These are phyloP conservation scores for Heracleum sosnowskyi DNA, from an alignment of 129 eudicot genomes.

Conservation along the genomic window DNA sequence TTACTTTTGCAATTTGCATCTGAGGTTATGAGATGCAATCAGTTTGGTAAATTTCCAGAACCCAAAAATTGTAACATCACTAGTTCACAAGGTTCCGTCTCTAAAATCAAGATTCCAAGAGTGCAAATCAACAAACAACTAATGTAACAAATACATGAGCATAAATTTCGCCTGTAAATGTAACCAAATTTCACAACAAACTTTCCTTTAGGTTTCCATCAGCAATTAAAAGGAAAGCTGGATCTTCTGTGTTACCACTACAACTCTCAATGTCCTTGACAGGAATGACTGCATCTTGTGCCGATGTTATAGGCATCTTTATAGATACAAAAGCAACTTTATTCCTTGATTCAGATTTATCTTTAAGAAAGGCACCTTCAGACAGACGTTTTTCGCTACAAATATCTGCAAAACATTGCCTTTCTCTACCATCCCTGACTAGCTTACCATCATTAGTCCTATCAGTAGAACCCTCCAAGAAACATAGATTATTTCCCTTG, in stretches of 20 bases:
- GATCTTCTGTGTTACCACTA: not conserved
- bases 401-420: slow-evolving; percentile 16
- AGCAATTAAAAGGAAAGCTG: not conserved
- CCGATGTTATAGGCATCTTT: slow-evolving; percentile 37
- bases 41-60: not conserved
- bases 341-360: slow-evolving; percentile 19
- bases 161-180: not conserved
- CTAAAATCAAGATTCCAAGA: not conserved
- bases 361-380: not conserved
- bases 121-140: not conserved
- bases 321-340: slow-evolving; percentile 69
- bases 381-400: not conserved
- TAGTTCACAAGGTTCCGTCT: not conserved
- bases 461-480: slow-evolving; percentile 12
- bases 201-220: not conserved
- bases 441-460: slow-evolving; percentile 14
- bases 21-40: not conserved
- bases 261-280: slow-evolving; percentile 10
- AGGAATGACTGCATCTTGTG: slow-evolving; percentile 17
- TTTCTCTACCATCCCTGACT: slow-evolving; percentile 6
- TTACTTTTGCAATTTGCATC: not conserved
- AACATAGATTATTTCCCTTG: slow-evolving; percentile 14
- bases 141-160: not conserved
- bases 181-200: not conserved
- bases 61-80: too few species aligned